Percentiles rank a stretch among this genome's conserved stretches.
These are phyloP conservation scores for Chytriomyces sp. DNA, from an alignment of 192 early-diverging fungal genomes.

Conservation along the genomic window DNA sequence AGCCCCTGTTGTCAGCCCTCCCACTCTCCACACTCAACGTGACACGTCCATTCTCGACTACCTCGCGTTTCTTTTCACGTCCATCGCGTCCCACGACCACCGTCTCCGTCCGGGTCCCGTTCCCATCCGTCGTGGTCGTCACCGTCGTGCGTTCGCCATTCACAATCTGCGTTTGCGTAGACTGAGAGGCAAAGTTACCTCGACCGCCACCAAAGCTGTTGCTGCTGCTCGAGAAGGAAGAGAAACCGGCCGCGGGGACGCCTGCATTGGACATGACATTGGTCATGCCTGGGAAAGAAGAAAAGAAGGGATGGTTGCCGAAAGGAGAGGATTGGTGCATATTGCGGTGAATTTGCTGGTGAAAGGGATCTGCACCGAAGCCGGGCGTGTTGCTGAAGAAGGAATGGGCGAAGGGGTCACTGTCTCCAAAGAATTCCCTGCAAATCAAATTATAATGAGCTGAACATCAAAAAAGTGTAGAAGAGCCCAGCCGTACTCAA, in stretches of 20 bases:
- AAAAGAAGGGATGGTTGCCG: constrained; percentile 15
- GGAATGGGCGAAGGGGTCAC: constrained; percentile 9
- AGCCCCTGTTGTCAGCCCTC: not conserved
- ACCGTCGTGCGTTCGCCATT: constrained; percentile 35
- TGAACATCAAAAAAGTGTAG: constrained; percentile 1
- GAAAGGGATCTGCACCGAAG: constrained; percentile 15
- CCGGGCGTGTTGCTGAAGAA: not conserved
- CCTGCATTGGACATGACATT: not conserved
- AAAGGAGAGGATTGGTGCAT: not conserved
- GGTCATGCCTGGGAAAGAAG: constrained; percentile 21
- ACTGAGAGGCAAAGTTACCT: constrained; percentile 14
- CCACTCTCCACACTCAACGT: constrained; percentile 15
- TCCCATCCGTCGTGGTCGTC: constrained; percentile 25
- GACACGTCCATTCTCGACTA: constrained; percentile 24
- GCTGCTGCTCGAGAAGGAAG: not conserved
- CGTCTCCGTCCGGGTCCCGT: constrained; percentile 25
- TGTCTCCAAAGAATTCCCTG: constrained; percentile 27
- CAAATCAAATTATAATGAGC: too few relatives aligned
- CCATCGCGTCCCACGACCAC: constrained; percentile 21
- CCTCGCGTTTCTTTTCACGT: constrained; percentile 25
- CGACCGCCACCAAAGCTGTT: not conserved
- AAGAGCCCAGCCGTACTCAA: constrained; percentile 21
- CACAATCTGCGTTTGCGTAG: constrained; percentile 20
- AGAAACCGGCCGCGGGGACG: constrained; percentile 2
- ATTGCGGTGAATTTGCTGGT: not conserved